Base-by-base conservation (phyloP, 2,329 filamentous ascomycete genomes). In the Clonostachys chloroleuca region DNA sequence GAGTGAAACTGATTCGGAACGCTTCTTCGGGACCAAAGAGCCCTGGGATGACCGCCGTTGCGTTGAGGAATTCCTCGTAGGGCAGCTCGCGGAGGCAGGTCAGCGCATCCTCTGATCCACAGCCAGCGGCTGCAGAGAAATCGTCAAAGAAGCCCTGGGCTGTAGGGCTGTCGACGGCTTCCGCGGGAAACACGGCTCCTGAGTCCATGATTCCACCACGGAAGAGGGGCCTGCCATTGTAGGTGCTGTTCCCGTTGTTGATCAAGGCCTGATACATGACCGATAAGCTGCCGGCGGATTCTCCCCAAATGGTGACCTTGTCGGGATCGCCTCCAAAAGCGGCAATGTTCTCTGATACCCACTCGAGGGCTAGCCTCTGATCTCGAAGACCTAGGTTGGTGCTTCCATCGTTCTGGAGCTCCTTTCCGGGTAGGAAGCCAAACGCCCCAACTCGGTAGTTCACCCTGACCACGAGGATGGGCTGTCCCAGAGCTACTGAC, bases 281-380 rank as follows among this genome's bases (percentile, higher is more conserved):
- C 0, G 80, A 84, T 45, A 86, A 83, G 2, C 74, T 63, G 2
- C 79, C 78, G 0, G 79, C 77, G 1, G 70, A 75, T 57, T 86
- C 77, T 5, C 84, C 83, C 77, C 78, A 85, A 44, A 86, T 79
- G 0, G 82, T 86, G 6, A 86, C 81, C 52, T 80, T 81, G 6
- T 68, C 64, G 0, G 83, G 79, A 54, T 87, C 83, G 3, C 84
- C 84, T 3, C 84, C 84, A 59, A 87, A 88, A 1, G 74, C 67
- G 0, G 68, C 75, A 48, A 87, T 84, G 54, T 86, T 83, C 51
- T 84, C 79, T 5, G 78, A 74, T 0, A 83, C 72, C 83, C 83
- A 87, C 50, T 84, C 56, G 16, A 87, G 62, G 0, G 74, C 81
- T 9, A 81, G 63, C 17, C 80, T 66, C 56, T 86, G 81, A 52